Evolutionary conservation across 441 rosid genomes (phyloP).

Genomic region (Rhodomyrtus psidioides): DNA sequence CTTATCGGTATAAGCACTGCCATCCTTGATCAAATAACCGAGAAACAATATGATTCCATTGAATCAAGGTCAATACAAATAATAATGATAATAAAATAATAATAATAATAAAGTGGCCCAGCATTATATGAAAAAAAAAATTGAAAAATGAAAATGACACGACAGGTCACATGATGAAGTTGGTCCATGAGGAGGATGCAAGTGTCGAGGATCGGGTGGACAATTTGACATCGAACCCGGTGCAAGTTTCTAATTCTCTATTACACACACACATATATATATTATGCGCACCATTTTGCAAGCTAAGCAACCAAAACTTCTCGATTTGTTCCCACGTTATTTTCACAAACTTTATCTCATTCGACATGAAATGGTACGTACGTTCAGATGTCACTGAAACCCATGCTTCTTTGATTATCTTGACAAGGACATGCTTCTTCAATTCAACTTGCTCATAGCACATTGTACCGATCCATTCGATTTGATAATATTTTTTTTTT

Average conservation of each 20-base stretch:
- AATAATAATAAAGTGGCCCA: neutral
- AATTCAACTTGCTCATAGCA: neutral
- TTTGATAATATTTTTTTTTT: neutral
- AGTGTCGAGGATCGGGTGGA: constrained; percentile 29
- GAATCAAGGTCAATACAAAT: neutral
- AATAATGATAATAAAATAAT: neutral
- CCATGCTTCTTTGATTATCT: constrained; percentile 11
- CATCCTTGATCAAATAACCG: neutral
- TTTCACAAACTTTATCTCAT: neutral
- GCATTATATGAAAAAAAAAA: too few relatives aligned
- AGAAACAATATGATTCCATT: neutral
- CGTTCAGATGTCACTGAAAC: constrained; percentile 38
- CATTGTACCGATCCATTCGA: neutral
- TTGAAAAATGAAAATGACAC: neutral
- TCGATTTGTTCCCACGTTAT: constrained; percentile 19
- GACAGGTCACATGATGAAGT: neutral
- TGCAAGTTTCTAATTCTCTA: neutral
- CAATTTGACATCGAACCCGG: constrained; percentile 16
- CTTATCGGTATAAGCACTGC: neutral
- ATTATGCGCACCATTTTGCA: constrained; percentile 15
- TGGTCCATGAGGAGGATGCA: constrained; percentile 21
- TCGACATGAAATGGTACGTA: constrained; percentile 15
- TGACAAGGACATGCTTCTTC: neutral
- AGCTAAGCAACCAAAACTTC: constrained; percentile 16
- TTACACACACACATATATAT: neutral